Base-by-base conservation (phyloP, 208 protist genomes). In the Leishmania guyanensis region DNA sequence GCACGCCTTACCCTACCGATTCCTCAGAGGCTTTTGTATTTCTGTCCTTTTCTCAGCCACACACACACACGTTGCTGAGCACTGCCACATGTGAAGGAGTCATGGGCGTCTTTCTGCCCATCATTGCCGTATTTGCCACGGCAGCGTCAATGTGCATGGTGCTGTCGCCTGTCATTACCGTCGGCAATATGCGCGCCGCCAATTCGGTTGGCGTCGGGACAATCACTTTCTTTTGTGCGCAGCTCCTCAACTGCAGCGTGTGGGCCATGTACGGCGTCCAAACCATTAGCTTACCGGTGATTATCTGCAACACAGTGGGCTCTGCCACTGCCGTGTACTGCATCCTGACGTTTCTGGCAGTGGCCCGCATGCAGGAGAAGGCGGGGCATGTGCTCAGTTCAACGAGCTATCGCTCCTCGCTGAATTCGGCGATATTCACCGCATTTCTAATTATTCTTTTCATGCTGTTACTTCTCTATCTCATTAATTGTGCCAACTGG, bases 191-290 rank as follows among this genome's bases (percentile, higher is more conserved):
- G 78, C 80, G 82, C 60, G 78, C 78, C 70, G 78, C 76, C 17
- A 81, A 81, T 6, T 88, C 86, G 58, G 75, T 93, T 26, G 89
- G 91, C 29, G 72, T 88, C 50, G 88, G 90, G 82, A 91, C 87
- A 26, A 90, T 91, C 77, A 90, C 85, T 29, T 94, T 91, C 69
- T 94, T 94, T 75, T 90, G 86, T 53, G 91, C 91, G n/a, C 88
- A 91, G 81, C 84, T 90, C 46, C 75, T 89, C 33, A 94, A 93
- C 81, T 94, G 88, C 43, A 82, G 80, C 48, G 84, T 94, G 65
- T 94, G 91, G 89, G 80, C 88, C 54, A 84, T 93, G 85, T 94
- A 93, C 80, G 89, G 89, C 51, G 86, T 90, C 5, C 76, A 88
- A 75, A 80, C 72, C 17, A 16, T 51, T 1, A 80, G 81, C 29